Evolutionary conservation across 2,329 filamentous ascomycete genomes (phyloP).

Genomic region (Diplodia sapinea): DNA sequence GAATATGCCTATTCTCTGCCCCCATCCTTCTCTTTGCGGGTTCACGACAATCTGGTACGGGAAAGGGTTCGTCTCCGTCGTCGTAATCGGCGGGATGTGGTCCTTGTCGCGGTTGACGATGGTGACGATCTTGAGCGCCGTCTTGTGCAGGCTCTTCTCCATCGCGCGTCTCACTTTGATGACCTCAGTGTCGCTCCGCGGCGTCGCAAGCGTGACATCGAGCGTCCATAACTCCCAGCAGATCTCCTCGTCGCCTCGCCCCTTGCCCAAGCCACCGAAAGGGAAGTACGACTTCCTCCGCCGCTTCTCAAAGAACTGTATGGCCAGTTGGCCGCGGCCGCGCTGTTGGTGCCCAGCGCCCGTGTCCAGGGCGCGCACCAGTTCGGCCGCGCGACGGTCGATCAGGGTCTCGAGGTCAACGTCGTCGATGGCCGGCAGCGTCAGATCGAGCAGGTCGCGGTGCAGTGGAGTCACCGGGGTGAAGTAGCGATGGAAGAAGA

Average conservation of each 20-base stretch:
- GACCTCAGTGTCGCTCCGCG: conserved; percentile 84
- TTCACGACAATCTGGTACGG: conserved; percentile 92
- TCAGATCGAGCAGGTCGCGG: conserved; percentile 88
- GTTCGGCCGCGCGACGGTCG: conserved; percentile 79
- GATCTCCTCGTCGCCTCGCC: conserved; percentile 83
- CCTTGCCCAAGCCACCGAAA: conserved; percentile 55
- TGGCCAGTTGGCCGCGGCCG: conserved; percentile 77
- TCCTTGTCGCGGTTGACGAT: conserved; percentile 89
- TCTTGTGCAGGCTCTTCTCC: conserved; percentile 85
- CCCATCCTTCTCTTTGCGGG: conserved; percentile 79
- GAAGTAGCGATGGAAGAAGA: conserved; percentile 99
- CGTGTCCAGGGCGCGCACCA: conserved; percentile 76
- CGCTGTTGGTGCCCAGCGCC: conserved; percentile 61
- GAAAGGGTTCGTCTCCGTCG: conserved; percentile 89
- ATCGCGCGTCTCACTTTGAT: conserved; percentile 88
- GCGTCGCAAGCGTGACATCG: conserved; percentile 90
- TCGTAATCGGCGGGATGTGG: conserved; percentile 96
- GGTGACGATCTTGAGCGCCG: conserved; percentile 86
- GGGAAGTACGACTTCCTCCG: conserved; percentile 78
- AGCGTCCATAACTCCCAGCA: conserved; percentile 98
- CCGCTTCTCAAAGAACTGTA: conserved; percentile 95
- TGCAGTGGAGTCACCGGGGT: conserved; percentile 81
- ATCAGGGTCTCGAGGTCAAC: conserved; percentile 92
- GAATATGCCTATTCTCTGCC: conserved; percentile 78
- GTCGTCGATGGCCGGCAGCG: conserved; percentile 86